These are phyloP conservation scores for Psilocybe mexicana DNA, from an alignment of 1,284 basidiomycete species.

Conservation along the genomic window DNA sequence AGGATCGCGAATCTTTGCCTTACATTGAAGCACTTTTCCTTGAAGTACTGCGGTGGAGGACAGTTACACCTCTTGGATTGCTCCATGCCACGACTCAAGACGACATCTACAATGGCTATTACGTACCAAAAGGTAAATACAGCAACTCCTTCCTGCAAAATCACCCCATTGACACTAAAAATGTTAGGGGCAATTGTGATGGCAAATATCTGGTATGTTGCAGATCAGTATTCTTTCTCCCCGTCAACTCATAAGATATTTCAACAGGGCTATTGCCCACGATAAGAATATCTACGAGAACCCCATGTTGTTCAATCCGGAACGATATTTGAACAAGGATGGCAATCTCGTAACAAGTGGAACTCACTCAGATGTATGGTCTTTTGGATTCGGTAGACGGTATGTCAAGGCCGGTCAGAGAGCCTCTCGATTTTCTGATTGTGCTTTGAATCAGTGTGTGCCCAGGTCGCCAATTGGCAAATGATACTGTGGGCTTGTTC, in stretches of 20 bases:
- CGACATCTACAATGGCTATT: slow-evolving; percentile 12
- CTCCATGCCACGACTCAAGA: slow-evolving; percentile 3
- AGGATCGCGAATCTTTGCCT: slow-evolving; percentile 32
- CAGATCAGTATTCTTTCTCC: slow-evolving; percentile 16
- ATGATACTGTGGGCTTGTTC: slow-evolving; percentile 13
- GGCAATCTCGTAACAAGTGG: slow-evolving; percentile 20
- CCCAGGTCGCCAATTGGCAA: slow-evolving; percentile 21
- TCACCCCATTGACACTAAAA: not conserved
- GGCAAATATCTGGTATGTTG: slow-evolving; percentile 8
- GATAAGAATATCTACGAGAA: slow-evolving; percentile 28
- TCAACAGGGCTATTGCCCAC: slow-evolving; percentile 29
- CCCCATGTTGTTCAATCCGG: slow-evolving; percentile 33
- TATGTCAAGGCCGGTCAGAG: not conserved
- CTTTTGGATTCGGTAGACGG: slow-evolving; percentile 28
- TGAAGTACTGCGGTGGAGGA: slow-evolving; percentile 26
- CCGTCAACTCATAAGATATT: slow-evolving; percentile 25
- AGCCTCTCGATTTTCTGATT: not conserved
- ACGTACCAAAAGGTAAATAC: slow-evolving; percentile 8
- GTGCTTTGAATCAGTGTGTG: slow-evolving; percentile 14
- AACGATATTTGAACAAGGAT: slow-evolving; percentile 29
- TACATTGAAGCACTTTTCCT: slow-evolving; percentile 31
- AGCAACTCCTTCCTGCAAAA: not conserved
- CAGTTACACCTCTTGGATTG: slow-evolving; percentile 2
- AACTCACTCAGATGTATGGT: slow-evolving; percentile 3
- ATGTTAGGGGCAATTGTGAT: slow-evolving; percentile 10